Conservation (phyloP, 2,329 filamentous ascomycete genomes). For the Alternaria gansuensis region DNA sequence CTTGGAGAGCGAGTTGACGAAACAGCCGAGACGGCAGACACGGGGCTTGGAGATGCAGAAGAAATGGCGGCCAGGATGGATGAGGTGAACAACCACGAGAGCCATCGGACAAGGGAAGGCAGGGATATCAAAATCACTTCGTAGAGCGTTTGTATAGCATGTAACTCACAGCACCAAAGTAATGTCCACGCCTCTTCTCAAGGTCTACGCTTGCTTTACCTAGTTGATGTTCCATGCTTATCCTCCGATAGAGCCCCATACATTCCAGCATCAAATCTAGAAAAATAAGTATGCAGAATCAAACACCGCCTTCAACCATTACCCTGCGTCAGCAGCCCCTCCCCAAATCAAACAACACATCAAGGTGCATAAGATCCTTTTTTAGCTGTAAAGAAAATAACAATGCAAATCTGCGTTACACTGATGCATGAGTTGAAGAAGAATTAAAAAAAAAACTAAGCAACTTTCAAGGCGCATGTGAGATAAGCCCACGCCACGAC, state of each 20-base stretch:
- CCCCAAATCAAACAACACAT: background rate
- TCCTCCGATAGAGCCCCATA: background rate
- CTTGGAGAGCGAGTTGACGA: conserved; percentile 10
- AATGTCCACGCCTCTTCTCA: conserved; percentile 2
- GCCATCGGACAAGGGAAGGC: conserved; percentile 36
- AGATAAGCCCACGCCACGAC: no score
- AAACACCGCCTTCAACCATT: background rate
- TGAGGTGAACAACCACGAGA: conserved; percentile 34
- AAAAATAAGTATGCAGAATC: background rate
- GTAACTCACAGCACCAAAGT: conserved; percentile 6
- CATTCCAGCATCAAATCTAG: background rate
- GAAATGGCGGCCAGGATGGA: conserved; percentile 38
- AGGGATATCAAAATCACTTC: conserved; percentile 32
- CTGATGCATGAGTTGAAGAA: background rate
- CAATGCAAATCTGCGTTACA: background rate
- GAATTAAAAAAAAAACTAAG: background rate
- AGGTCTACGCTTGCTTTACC: background rate
- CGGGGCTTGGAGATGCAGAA: conserved; percentile 25
- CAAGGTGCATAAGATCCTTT: background rate
- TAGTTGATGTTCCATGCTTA: background rate
- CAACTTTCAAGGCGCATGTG: no score
- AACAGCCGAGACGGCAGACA: background rate
- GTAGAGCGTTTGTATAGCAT: conserved; percentile 18
- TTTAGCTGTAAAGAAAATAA: background rate
- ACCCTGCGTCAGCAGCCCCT: background rate